Percentiles rank a stretch among this genome's conserved stretches.
Evolutionary conservation across 2,329 filamentous ascomycete genomes (phyloP).

Genomic region (Metarhizium brunneum): DNA sequence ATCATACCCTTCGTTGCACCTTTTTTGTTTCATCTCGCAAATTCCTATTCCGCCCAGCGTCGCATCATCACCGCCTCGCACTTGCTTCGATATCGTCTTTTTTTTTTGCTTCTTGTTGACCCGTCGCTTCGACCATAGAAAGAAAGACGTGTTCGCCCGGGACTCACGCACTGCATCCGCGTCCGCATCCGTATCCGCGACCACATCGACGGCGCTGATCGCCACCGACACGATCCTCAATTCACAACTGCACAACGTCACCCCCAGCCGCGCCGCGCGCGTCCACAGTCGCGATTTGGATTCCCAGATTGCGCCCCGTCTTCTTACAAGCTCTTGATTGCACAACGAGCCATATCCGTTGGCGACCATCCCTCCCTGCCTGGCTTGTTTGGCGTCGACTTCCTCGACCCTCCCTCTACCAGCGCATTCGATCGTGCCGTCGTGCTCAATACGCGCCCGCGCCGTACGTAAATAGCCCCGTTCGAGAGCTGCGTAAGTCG

Average conservation of each 20-base stretch:
- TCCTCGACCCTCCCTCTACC: not conserved
- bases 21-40: not conserved
- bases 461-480: not conserved
- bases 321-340: not conserved
- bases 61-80: not conserved
- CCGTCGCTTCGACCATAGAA: not conserved
- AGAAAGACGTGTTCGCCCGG: not conserved
- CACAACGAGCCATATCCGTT: not conserved
- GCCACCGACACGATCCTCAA: not conserved
- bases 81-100: not conserved
- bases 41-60: not conserved
- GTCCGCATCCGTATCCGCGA: not conserved
- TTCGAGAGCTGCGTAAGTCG: not conserved
- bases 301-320: not conserved
- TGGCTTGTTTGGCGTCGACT: not conserved
- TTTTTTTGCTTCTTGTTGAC: not conserved
- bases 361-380: not conserved
- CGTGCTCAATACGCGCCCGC: not conserved
- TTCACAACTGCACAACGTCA: not conserved
- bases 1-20: not conserved
- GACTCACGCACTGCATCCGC: not conserved
- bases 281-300: not conserved
- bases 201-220: not conserved
- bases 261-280: not conserved
- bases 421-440: conserved; percentile 4